Percentiles rank a stretch among this genome's conserved stretches.
Conservation (phyloP, 2,329 filamentous ascomycete genomes). For the Anthostomella pinea region DNA sequence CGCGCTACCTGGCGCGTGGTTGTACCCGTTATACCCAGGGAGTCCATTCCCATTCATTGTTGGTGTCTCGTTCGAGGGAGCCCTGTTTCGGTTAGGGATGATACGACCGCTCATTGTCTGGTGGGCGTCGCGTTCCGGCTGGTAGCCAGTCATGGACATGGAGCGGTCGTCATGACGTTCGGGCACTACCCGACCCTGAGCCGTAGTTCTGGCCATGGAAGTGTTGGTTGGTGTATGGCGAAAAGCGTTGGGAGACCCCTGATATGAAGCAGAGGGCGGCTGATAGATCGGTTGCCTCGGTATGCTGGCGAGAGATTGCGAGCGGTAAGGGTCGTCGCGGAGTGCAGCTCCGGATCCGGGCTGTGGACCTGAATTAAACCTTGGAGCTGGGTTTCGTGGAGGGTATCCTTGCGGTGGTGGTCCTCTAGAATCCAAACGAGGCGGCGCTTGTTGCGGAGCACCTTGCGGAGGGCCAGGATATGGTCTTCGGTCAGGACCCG, state of each 20-base stretch:
- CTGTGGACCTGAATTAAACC: constrained; percentile 60
- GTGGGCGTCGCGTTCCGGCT: constrained; percentile 72
- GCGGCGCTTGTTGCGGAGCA: constrained; percentile 27
- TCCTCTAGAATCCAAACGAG: constrained; percentile 63
- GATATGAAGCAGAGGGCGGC: constrained; percentile 57
- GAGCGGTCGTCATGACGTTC: constrained; percentile 88
- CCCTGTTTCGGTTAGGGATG: constrained; percentile 69
- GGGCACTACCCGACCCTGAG: constrained; percentile 86
- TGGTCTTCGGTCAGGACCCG: constrained; percentile 56
- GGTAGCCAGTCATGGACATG: constrained; percentile 91
- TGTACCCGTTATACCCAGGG: constrained; percentile 37
- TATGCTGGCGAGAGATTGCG: constrained; percentile 83
- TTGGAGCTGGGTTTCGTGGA: constrained; percentile 48
- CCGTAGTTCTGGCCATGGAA: constrained; percentile 74
- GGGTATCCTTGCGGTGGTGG: constrained; percentile 46
- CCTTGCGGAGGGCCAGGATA: constrained; percentile 65
- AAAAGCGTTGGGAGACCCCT: constrained; percentile 70
- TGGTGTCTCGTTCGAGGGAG: constrained; percentile 42
- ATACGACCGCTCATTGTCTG: constrained; percentile 93
- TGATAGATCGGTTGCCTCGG: constrained; percentile 72
- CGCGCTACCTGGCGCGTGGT: constrained; percentile 49
- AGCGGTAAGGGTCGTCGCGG: constrained; percentile 82
- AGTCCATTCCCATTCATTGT: constrained; percentile 31
- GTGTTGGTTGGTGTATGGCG: constrained; percentile 73
- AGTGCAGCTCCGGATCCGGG: constrained; percentile 63